These are phyloP conservation scores for Pulveroboletus frians DNA, from an alignment of 768 basidiomycete genomes.

Conservation along the genomic window DNA sequence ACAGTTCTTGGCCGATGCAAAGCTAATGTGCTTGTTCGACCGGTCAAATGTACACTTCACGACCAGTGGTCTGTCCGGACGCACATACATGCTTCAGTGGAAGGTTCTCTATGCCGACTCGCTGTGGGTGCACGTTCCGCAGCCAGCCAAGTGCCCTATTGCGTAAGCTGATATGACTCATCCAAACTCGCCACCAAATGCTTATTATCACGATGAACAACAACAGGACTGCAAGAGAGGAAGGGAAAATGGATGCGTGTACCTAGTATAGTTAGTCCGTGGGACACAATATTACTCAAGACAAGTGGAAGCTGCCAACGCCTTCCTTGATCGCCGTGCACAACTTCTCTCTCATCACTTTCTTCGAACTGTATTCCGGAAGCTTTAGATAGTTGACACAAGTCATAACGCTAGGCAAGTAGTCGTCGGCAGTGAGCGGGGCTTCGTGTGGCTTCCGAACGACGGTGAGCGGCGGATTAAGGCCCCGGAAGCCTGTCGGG, in stretches of 20 bases:
- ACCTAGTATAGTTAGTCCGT: conserved; percentile 16
- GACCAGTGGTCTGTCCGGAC: conserved; percentile 72
- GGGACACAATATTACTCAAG: conserved; percentile 41
- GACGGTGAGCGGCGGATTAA: conserved; percentile 91
- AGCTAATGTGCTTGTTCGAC: conserved; percentile 71
- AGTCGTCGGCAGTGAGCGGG: conserved; percentile 86
- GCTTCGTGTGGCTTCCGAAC: conserved; percentile 96
- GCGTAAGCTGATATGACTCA: conserved; percentile 8
- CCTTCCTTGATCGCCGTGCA: conserved; percentile 87
- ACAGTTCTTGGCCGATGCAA: conserved; percentile 74
- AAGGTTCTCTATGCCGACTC: background rate
- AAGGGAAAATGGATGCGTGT: conserved; percentile 13
- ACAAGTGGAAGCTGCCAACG: conserved; percentile 95
- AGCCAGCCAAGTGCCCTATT: conserved; percentile 5
- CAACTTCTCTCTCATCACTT: conserved; percentile 79
- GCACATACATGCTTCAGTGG: conserved; percentile 31
- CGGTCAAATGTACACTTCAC: conserved; percentile 82
- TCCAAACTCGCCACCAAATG: background rate
- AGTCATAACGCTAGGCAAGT: conserved; percentile 97
- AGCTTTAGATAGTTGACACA: conserved; percentile 96
- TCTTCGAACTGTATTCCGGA: conserved; percentile 89
- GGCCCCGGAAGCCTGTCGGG: conserved; percentile 78
- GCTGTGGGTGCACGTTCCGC: conserved; percentile 8
- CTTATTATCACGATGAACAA: conserved; percentile 8
- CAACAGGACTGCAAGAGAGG: conserved; percentile 10